Base-by-base conservation (phyloP, 495 filamentous ascomycete genomes). In the Pyronema omphalodes region DNA sequence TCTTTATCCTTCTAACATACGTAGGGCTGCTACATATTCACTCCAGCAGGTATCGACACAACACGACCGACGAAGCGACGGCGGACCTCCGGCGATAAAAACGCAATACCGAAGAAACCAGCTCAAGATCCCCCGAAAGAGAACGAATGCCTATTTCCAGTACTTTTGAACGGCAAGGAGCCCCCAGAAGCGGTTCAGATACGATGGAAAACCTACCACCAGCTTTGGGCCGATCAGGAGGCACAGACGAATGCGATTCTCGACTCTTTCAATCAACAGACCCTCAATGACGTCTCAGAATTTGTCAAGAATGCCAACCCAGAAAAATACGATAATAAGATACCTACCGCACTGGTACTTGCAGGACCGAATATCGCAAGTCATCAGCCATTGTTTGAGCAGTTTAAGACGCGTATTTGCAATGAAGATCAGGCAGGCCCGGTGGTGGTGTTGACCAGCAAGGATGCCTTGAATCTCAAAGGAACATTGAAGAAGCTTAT, bases 311-410 rank as follows among this genome's bases (percentile, higher is more conserved):
- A 69, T 4, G 72, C 71, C n/a, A 71, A 73, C 4, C 63, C 67
- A 15, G 63, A 72, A 50, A 68, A 69, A 69, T 71, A 66, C 44
- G 64, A 69, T 55, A 70, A 69, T 18, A 76, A 71, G 60, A 80
- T 94, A 23, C 84, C 86, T 0, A 80, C 86, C 5, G 88, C 76
- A 11, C 77, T 95, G 53, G 77, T 98, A 40, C 78, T 86, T 33
- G 81, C 84, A 14, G 88, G 86, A 6, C 85, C 87, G n/a, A 88
- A 87, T 58, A 82, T 88, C 52, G 81, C 86, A 23, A 83, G 82
- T 9, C 82, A 89, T 53, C 74, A 73, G 12, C 70, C 81, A 35
- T 70, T 95, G 15, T 81, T 94, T 54, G 75, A 75, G 60, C 83
- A 78, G 69, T 73, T 83, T 51, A 75, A 69, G 53, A 74, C 74